These are phyloP conservation scores for Aurantiochytrium sp. DNA, from an alignment of 108 stramenopile genomes.

Conservation along the genomic window DNA sequence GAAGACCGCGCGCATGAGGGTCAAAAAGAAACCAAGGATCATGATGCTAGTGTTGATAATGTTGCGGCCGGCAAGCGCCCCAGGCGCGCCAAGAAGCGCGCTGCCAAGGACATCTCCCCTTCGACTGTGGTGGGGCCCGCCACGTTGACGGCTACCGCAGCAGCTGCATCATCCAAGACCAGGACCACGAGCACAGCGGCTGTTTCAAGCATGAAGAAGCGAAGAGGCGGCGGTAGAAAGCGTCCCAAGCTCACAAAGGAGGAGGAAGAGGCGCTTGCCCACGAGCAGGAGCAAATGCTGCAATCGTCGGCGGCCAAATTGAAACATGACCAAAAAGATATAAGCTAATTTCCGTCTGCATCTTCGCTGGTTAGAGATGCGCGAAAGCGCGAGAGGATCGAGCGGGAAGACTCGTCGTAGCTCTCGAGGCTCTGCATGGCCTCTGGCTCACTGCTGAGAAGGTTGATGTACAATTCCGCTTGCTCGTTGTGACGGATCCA, in stretches of 20 bases:
- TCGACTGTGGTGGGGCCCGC: too few relatives aligned
- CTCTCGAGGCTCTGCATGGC: not conserved
- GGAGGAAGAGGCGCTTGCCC: not conserved
- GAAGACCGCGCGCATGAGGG: not conserved
- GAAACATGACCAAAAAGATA: not conserved
- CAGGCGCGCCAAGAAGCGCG: too few relatives aligned
- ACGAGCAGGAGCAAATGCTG: constrained; percentile 1
- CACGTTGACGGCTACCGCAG: not conserved
- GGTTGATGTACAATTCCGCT: not conserved
- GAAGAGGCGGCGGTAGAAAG: not conserved
- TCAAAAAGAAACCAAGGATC: too few relatives aligned
- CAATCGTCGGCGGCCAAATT: not conserved
- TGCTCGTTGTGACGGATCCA: not conserved
- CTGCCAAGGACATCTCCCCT: too few relatives aligned
- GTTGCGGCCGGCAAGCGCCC: too few relatives aligned
- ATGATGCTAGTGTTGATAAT: too few relatives aligned
- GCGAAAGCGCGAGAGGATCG: not conserved
- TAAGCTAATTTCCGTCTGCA: not conserved
- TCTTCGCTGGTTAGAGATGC: not conserved
- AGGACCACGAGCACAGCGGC: not conserved
- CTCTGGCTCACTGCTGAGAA: not conserved
- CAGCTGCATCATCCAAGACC: not conserved
- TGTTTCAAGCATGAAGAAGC: not conserved
- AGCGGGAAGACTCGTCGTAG: not conserved
- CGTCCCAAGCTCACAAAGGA: not conserved